These are phyloP conservation scores for Pinus albicaulis DNA, from an alignment of 75 land plant species.

Conservation along the genomic window DNA sequence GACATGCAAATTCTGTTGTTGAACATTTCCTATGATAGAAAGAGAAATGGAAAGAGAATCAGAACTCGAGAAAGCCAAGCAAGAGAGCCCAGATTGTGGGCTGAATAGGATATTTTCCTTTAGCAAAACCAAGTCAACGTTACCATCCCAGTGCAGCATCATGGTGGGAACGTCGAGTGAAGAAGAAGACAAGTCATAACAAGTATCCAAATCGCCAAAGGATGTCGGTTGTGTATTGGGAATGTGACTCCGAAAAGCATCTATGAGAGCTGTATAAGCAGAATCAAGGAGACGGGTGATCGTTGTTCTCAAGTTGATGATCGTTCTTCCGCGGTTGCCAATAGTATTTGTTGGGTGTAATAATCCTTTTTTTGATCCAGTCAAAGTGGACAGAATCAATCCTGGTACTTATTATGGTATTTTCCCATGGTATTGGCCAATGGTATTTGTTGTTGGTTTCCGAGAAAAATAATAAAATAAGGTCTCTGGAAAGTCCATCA, in stretches of 20 bases:
- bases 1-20: too few species aligned
- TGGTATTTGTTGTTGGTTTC: too few species aligned
- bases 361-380: too few species aligned
- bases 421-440: too few species aligned
- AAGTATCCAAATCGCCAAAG: conserved; percentile 55
- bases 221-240: conserved; percentile 20
- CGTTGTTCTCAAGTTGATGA: conserved; percentile 59
- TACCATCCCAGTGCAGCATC: conserved; percentile 41
- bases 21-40: too few species aligned
- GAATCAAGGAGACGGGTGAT: conserved; percentile 45
- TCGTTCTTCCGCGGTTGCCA: conserved; percentile 47
- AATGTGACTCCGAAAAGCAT: conserved; percentile 37
- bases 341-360: conserved; percentile 14
- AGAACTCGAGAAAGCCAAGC: too few species aligned
- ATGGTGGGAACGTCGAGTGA: conserved; percentile 23
- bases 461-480: too few species aligned
- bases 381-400: too few species aligned
- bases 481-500: too few species aligned
- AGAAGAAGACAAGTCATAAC: conserved; percentile 32
- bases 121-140: conserved; percentile 45
- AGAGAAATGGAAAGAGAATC: too few species aligned
- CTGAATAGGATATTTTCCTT: conserved; percentile 22
- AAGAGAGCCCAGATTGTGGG: too few species aligned
- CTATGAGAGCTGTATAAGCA: conserved; percentile 47
- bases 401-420: too few species aligned